Conservation (phyloP, 805 yeast genomes). For the Metahyphopichia silvanorum region DNA sequence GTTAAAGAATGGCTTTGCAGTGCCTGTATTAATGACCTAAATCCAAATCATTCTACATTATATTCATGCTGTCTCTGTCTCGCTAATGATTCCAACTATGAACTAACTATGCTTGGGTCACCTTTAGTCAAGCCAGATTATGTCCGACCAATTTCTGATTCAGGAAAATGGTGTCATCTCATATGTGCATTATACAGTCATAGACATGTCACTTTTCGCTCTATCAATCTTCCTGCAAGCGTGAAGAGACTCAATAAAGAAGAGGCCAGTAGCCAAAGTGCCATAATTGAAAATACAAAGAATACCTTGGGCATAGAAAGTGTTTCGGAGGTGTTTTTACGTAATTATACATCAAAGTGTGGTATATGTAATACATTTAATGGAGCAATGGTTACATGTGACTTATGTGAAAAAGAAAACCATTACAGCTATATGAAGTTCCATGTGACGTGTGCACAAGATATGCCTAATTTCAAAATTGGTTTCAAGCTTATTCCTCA, state of each 20-base stretch:
- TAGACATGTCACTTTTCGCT: constrained; percentile 46
- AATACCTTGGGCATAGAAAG: constrained; percentile 23
- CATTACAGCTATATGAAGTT: constrained; percentile 8
- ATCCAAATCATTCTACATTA: constrained; percentile 54
- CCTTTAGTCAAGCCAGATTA: constrained; percentile 53
- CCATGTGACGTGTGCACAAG: constrained; percentile 63
- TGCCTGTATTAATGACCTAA: constrained; percentile 66
- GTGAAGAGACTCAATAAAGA: constrained; percentile 5
- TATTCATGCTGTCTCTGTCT: constrained; percentile 69
- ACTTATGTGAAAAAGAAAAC: constrained; percentile 37
- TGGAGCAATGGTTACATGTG: constrained; percentile 52
- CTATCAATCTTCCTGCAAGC: constrained; percentile 13
- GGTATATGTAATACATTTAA: constrained; percentile 41
- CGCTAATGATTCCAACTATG: constrained; percentile 48
- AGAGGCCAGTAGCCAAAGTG: constrained; percentile 26
- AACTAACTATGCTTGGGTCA: constrained; percentile 40
- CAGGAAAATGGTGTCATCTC: constrained; percentile 76
- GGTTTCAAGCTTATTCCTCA: constrained; percentile 49
- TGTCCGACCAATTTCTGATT: constrained; percentile 57
- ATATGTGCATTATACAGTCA: constrained; percentile 62
- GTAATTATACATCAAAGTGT: constrained; percentile 36
- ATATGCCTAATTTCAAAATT: constrained; percentile 37
- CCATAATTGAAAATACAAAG: constrained; percentile 11
- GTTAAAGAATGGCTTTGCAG: constrained; percentile 73
- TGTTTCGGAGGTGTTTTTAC: constrained; percentile 22